These are phyloP conservation scores for Hyaloscypha bicolor DNA, from an alignment of 495 filamentous ascomycete genomes.

Conservation along the genomic window DNA sequence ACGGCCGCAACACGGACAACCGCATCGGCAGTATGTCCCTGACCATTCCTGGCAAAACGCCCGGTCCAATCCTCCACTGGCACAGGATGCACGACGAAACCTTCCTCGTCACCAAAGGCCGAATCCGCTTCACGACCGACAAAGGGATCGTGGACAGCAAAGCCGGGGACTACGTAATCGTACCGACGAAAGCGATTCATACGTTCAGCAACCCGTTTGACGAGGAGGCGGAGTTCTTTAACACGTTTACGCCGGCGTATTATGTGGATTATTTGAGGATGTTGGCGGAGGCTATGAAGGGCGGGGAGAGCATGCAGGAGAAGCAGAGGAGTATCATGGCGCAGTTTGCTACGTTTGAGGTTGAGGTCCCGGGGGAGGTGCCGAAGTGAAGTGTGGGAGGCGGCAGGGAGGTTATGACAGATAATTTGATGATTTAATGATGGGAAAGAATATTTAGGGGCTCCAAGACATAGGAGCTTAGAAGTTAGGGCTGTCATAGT, in stretches of 20 bases:
- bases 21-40: conserved; percentile 50
- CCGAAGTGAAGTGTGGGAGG: background rate
- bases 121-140: conserved; percentile 45
- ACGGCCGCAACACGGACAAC: conserved; percentile 48
- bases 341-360: conserved; percentile 45
- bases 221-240: conserved; percentile 56
- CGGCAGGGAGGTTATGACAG: background rate
- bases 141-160: conserved; percentile 45
- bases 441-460: background rate
- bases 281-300: conserved; percentile 35
- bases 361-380: conserved; percentile 2
- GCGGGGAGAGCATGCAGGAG: conserved; percentile 38
- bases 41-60: conserved; percentile 46
- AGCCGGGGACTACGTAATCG: conserved; percentile 52
- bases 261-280: conserved; percentile 56
- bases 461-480: background rate
- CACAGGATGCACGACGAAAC: conserved; percentile 59
- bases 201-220: conserved; percentile 57
- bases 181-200: conserved; percentile 52
- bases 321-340: conserved; percentile 44
- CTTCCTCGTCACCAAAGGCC: conserved; percentile 54
- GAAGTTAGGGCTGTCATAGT: too few relatives aligned
- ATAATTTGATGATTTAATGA: background rate
- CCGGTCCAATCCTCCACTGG: conserved; percentile 49
- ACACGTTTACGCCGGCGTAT: conserved; percentile 55